A percentile compares a stretch with the other conserved stretches of the same genome.
These are phyloP conservation scores for Penicillium sp. DNA, from an alignment of 2,329 filamentous ascomycete species.

Conservation along the genomic window DNA sequence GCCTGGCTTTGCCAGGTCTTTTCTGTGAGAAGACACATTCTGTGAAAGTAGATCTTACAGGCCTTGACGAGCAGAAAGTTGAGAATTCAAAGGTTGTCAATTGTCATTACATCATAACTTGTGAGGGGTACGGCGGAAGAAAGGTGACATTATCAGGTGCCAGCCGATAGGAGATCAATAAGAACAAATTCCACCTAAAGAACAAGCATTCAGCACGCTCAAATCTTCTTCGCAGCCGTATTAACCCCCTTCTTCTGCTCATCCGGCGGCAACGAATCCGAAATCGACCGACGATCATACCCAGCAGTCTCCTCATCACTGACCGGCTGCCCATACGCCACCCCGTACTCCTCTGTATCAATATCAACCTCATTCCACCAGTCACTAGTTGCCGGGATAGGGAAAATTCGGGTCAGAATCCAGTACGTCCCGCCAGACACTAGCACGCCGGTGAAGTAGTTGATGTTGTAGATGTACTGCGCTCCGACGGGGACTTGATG, in stretches of 20 bases:
- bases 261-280: slow-evolving; percentile 14
- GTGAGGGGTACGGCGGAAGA: too few relatives aligned
- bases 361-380: slow-evolving; percentile 72
- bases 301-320: slow-evolving; percentile 28
- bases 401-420: slow-evolving; percentile 66
- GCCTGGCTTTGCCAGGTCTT: too few relatives aligned
- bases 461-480: slow-evolving; percentile 83
- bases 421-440: slow-evolving; percentile 70
- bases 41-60: too few relatives aligned
- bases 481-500: slow-evolving; percentile 72
- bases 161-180: too few relatives aligned
- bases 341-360: slow-evolving; percentile 28
- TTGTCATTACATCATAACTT: not conserved
- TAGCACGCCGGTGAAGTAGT: slow-evolving; percentile 85
- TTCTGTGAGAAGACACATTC: too few relatives aligned
- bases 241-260: slow-evolving; percentile 29
- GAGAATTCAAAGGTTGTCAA: not conserved
- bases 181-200: too few relatives aligned
- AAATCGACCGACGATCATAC: slow-evolving; percentile 12
- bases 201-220: not conserved
- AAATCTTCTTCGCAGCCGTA: slow-evolving; percentile 15
- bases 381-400: slow-evolving; percentile 72
- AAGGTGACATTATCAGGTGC: too few relatives aligned
- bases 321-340: slow-evolving; percentile 36
- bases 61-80: not conserved